phyloP scores from a whole-genome alignment of 2,329 filamentous ascomycete species.

The Nigrospora sphaerica region DNA sequence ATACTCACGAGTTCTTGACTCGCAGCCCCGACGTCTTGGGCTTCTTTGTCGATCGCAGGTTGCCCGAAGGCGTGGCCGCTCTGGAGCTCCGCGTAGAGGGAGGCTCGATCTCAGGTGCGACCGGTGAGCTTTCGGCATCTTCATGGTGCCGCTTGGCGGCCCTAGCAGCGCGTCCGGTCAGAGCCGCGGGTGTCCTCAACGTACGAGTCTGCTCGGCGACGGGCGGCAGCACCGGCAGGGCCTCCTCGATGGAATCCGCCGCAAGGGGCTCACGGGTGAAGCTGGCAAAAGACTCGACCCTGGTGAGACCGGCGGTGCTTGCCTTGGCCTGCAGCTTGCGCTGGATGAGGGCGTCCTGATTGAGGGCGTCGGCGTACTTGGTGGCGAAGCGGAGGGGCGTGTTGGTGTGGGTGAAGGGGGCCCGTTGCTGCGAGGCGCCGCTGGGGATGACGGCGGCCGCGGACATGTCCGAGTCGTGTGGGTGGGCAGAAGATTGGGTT shows the following conservation, averaged over 20 bases:
- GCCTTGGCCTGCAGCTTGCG: slow-evolving; percentile 17
- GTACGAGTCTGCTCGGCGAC: slow-evolving; percentile 14
- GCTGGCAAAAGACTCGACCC: slow-evolving; percentile 14
- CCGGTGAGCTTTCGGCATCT: slow-evolving; percentile 49
- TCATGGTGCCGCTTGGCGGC: slow-evolving; percentile 45
- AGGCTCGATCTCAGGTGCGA: slow-evolving; percentile 36
- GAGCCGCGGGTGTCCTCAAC: slow-evolving; percentile 17
- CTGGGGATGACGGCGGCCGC: slow-evolving; percentile 16
- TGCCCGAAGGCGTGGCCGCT: slow-evolving; percentile 48
- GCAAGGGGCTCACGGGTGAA: slow-evolving; percentile 17
- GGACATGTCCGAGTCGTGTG: slow-evolving; percentile 21
- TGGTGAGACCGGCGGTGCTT: slow-evolving; percentile 15
- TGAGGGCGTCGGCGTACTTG: slow-evolving; percentile 15
- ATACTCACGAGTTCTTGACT: slow-evolving; percentile 63
- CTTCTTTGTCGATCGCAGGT: slow-evolving; percentile 51
- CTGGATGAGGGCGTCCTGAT: slow-evolving; percentile 8
- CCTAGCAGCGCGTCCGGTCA: slow-evolving; percentile 20
- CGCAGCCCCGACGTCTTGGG: slow-evolving; percentile 50
- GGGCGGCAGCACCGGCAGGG: slow-evolving; percentile 12
- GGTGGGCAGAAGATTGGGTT: slow-evolving; percentile 9
- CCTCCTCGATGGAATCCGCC: slow-evolving; percentile 11
- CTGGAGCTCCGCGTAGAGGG: slow-evolving; percentile 46
- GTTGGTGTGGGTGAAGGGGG: slow-evolving; percentile 5
- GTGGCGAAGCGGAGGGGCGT: slow-evolving; percentile 15
- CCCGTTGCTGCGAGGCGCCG: slow-evolving; percentile 10